A percentile compares a stretch with the other conserved stretches of the same genome.
Conservation (phyloP, 306 rosid genomes). For the Corylus heterophylla region DNA sequence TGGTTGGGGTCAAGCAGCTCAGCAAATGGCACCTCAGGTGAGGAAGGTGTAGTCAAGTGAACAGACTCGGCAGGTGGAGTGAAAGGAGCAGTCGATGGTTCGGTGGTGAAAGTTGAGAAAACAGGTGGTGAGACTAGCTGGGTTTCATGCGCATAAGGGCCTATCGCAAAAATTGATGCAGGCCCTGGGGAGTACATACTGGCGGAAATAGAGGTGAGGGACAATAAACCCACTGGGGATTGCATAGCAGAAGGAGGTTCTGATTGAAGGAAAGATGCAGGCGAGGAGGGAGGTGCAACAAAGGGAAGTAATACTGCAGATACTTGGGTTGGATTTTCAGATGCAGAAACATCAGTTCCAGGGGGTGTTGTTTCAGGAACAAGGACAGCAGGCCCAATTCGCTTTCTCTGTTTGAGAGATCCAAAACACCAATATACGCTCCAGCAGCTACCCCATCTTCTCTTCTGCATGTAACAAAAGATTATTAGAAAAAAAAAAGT, state of each 20-base stretch:
- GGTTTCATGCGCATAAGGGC: constrained; percentile 91
- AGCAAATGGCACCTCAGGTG: constrained; percentile 98
- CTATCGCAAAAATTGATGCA: constrained; percentile 84
- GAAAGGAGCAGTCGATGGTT: constrained; percentile 94
- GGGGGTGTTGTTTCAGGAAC: constrained; percentile 56
- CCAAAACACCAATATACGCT: constrained; percentile 79
- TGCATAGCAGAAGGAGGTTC: constrained; percentile 87
- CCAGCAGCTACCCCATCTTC: constrained; percentile 81
- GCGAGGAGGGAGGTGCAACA: constrained; percentile 94
- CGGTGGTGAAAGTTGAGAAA: constrained; percentile 82
- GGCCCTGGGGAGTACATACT: constrained; percentile 95
- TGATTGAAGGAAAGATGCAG: constrained; percentile 88
- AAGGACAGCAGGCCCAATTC: constrained; percentile 72
- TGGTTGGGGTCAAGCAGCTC: constrained; percentile 66
- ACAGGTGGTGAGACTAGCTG: constrained; percentile 92
- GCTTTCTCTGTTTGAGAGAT: constrained; percentile 52
- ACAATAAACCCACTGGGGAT: constrained; percentile 60
- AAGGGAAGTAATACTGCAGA: constrained; percentile 61
- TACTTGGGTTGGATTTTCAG: constrained; percentile 51
- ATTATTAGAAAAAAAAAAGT: background rate
- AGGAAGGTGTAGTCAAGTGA: constrained; percentile 91
- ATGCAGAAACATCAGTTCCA: constrained; percentile 36
- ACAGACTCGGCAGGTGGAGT: constrained; percentile 92
- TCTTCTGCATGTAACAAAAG: constrained; percentile 61
- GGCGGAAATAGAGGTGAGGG: constrained; percentile 65